Evolutionary conservation across 225 moss, liverwort and hornwort genomes (phyloP).

Genomic region (Lunularia cruciata): DNA sequence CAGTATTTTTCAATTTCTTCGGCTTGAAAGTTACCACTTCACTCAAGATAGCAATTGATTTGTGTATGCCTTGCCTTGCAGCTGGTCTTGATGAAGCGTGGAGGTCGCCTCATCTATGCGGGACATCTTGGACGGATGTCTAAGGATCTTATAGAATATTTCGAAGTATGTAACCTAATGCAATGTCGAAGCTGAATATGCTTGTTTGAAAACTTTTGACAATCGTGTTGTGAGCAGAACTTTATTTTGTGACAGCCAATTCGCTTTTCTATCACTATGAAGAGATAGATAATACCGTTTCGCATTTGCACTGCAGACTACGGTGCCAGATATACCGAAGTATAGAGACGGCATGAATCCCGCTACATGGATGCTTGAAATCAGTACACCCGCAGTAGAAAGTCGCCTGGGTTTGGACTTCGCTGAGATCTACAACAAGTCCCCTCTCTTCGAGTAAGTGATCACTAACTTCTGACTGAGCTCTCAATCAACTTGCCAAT

Average conservation of each 20-base stretch:
- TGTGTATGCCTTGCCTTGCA: neutral
- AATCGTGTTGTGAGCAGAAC: no score
- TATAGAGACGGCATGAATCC: conserved; percentile 71
- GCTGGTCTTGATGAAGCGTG: conserved; percentile 9
- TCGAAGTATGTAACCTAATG: neutral
- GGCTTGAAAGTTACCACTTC: no score
- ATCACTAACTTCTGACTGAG: neutral
- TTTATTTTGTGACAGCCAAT: conserved; percentile 19
- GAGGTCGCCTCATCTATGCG: conserved; percentile 10
- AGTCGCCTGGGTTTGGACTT: conserved; percentile 59
- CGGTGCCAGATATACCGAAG: conserved; percentile 45
- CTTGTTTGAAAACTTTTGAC: conserved; percentile 33
- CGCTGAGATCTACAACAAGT: conserved; percentile 57
- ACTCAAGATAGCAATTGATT: no score
- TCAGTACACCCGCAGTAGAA: conserved; percentile 62
- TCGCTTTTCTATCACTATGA: conserved; percentile 1
- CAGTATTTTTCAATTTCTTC: no score
- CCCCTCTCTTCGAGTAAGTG: conserved; percentile 58
- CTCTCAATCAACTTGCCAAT: no score
- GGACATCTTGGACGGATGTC: conserved; percentile 4
- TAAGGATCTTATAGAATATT: conserved; percentile 12
- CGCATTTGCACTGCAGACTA: neutral
- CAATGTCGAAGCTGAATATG: neutral
- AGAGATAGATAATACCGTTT: neutral
- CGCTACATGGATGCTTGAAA: conserved; percentile 91